Conservation (phyloP, 1,139 yeast genomes). For the Yamadazyma dushanensis region DNA sequence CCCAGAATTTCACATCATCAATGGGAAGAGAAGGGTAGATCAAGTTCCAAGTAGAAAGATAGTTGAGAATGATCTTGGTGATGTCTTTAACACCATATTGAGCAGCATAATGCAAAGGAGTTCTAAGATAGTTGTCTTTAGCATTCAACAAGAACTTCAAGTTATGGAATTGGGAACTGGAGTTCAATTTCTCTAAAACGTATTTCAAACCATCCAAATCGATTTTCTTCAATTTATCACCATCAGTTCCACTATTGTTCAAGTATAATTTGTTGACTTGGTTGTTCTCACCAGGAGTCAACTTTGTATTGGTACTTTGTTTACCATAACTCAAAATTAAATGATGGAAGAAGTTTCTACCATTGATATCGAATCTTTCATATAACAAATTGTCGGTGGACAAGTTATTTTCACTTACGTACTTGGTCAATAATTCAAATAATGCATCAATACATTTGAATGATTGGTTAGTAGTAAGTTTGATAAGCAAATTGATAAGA, state of each 20-base stretch:
- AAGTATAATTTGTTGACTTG: conserved; percentile 33
- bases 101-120: conserved; percentile 89
- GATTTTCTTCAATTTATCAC: conserved; percentile 31
- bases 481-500: conserved; percentile 58
- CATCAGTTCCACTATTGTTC: conserved; percentile 60
- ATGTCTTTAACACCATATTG: conserved; percentile 79
- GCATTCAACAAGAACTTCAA: conserved; percentile 56
- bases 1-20: conserved; percentile 67
- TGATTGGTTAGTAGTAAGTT: conserved; percentile 56
- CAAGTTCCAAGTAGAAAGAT: conserved; percentile 31
- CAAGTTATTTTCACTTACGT: conserved; percentile 16
- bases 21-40: conserved; percentile 47
- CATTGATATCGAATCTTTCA: conserved; percentile 75
- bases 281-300: conserved; percentile 39
- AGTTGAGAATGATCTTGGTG: conserved; percentile 55
- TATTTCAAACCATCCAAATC: conserved; percentile 25
- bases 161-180: conserved; percentile 22
- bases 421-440: conserved; percentile 27
- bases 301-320: conserved; percentile 22
- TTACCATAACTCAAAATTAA: conserved; percentile 78
- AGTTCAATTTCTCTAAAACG: conserved; percentile 36
- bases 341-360: conserved; percentile 83
- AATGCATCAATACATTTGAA: conserved; percentile 57
- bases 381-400: conserved; percentile 28
- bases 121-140: conserved; percentile 73